These are phyloP conservation scores for Aciculosporium take DNA, from an alignment of 2,329 filamentous ascomycete species.

Conservation along the genomic window DNA sequence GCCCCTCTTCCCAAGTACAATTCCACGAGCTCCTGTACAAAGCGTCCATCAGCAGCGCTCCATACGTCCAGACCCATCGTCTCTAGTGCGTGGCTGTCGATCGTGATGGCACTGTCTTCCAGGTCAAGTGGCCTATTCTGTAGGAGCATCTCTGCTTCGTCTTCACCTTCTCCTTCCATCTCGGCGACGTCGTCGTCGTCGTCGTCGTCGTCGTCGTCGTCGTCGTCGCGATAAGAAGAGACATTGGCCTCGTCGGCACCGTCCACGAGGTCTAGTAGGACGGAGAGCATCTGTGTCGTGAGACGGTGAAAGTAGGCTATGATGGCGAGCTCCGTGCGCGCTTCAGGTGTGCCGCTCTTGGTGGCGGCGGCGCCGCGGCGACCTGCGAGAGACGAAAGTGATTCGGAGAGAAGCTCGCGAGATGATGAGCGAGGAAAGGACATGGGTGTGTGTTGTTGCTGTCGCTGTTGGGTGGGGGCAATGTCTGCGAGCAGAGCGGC, in stretches of 20 bases:
- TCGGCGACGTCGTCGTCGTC: conserved; percentile 15
- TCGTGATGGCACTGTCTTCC: conserved; percentile 29
- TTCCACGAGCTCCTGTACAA: conserved; percentile 46
- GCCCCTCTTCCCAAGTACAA: conserved; percentile 53
- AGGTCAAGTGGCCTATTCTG: conserved; percentile 16
- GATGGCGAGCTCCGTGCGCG: conserved; percentile 50
- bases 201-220: conserved; percentile 19
- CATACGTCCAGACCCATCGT: conserved; percentile 66
- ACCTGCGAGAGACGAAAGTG: conserved; percentile 29
- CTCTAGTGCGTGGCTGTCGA: conserved; percentile 51
- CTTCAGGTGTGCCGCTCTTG: conserved; percentile 8
- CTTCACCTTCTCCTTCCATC: conserved; percentile 12
- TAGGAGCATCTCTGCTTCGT: conserved; percentile 13
- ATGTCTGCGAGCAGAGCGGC: conserved; percentile 41
- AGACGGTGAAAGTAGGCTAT: conserved; percentile 73
- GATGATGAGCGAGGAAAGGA: conserved; percentile 17
- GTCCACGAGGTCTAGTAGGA: conserved; percentile 46
- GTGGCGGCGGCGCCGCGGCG: conserved; percentile 15
- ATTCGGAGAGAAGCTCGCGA: conserved; percentile 25
- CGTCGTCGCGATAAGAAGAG: conserved; percentile 19
- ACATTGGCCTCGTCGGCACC: conserved; percentile 28
- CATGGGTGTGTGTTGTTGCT: conserved; percentile 16
- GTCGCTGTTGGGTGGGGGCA: conserved; percentile 18
- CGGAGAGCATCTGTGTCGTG: conserved; percentile 49
- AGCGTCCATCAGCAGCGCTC: conserved; percentile 56